Evolutionary conservation across 345 rosid genomes (phyloP).

Genomic region (Ceriops tagal): DNA sequence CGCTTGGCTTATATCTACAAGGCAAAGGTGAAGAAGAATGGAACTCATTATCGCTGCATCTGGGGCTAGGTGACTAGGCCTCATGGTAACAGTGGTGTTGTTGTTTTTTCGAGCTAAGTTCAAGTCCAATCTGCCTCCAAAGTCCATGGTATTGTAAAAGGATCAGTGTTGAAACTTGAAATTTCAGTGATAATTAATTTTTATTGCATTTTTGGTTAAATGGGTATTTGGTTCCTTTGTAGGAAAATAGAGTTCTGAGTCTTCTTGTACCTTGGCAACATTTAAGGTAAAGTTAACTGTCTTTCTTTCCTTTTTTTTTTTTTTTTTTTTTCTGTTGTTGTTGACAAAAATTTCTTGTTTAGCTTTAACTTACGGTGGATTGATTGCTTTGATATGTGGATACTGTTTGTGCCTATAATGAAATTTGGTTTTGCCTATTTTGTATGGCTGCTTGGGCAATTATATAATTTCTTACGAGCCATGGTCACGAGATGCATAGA

Average conservation of each 20-base stretch:
- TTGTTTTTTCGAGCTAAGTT: slow-evolving; percentile 71
- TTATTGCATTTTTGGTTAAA: neutral
- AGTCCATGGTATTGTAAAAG: slow-evolving; percentile 55
- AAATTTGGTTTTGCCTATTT: neutral
- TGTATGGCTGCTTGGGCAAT: neutral
- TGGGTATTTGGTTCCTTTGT: slow-evolving; percentile 3
- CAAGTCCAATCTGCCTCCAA: slow-evolving; percentile 86
- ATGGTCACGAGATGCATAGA: neutral
- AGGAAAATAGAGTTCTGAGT: slow-evolving; percentile 87
- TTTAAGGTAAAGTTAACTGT: slow-evolving; percentile 47
- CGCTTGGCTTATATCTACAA: slow-evolving; percentile 93
- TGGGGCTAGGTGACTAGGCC: slow-evolving; percentile 93
- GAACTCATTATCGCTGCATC: slow-evolving; percentile 82
- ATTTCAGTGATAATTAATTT: neutral
- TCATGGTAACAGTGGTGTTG: slow-evolving; percentile 92
- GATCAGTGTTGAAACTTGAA: neutral
- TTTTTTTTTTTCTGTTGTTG: neutral
- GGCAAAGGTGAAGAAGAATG: slow-evolving; percentile 81
- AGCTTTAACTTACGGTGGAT: neutral
- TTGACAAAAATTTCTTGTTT: neutral
- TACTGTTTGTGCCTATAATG: neutral
- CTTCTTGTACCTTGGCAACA: slow-evolving; percentile 94
- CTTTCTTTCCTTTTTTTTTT: neutral
- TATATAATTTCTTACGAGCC: neutral
- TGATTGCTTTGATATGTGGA: neutral